Conservation (phyloP, 1,284 basidiomycete species). For the Ganoderma sinense region DNA sequence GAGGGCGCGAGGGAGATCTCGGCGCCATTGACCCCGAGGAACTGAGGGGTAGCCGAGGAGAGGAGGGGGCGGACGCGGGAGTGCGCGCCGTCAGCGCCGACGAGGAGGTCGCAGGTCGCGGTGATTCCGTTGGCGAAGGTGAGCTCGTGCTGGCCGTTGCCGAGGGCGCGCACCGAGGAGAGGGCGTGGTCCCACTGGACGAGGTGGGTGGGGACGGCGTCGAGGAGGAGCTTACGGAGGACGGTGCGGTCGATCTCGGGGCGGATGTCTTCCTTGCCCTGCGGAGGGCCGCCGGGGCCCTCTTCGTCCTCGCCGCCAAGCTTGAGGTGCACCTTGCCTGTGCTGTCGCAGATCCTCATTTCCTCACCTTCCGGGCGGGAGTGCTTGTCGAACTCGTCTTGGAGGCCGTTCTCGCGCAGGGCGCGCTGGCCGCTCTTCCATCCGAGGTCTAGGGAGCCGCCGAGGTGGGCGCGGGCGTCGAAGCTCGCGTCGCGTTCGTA, state of each 20-base stretch:
- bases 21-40: conserved; percentile 17
- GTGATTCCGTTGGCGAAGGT: too few relatives aligned
- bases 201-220: too few relatives aligned
- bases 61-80: too few relatives aligned
- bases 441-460: conserved; percentile 26
- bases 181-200: too few relatives aligned
- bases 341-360: conserved; percentile 11
- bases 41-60: neutral
- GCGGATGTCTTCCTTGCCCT: too few relatives aligned
- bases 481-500: conserved; percentile 13
- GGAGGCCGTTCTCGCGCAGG: conserved; percentile 26
- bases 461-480: conserved; percentile 20
- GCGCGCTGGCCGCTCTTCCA: conserved; percentile 25
- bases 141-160: too few relatives aligned
- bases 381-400: conserved; percentile 15
- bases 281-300: too few relatives aligned
- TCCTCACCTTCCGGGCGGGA: conserved; percentile 24
- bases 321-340: conserved; percentile 7
- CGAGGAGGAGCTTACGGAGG: too few relatives aligned
- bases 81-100: too few relatives aligned
- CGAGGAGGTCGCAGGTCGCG: too few relatives aligned
- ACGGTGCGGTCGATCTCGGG: too few relatives aligned
- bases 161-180: too few relatives aligned
- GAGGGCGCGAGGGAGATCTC: conserved; percentile 20
- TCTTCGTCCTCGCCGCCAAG: neutral